Evolutionary conservation across 2,329 filamentous ascomycete species (phyloP).

Genomic region (Mariannaea sp.): DNA sequence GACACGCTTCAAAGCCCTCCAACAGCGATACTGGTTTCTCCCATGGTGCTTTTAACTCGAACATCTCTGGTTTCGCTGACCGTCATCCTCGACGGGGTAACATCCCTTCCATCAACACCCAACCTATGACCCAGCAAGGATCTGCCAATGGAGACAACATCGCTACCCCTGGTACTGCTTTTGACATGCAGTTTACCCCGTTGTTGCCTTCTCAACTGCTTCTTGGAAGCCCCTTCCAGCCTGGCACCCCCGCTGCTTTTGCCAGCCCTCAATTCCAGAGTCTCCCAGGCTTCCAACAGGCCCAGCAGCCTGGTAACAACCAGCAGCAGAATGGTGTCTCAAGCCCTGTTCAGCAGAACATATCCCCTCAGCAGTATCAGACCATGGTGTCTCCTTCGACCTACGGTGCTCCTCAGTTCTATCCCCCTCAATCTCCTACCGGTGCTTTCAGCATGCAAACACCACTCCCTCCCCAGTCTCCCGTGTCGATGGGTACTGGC

Average conservation of each 20-base stretch:
- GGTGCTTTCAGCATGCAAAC: constrained; percentile 67
- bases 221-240: constrained; percentile 94
- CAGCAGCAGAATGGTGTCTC: constrained; percentile 66
- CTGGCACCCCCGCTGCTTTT: constrained; percentile 88
- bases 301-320: constrained; percentile 56
- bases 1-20: constrained; percentile 78
- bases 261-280: constrained; percentile 90
- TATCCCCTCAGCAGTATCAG: constrained; percentile 85
- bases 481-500: constrained; percentile 76
- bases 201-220: constrained; percentile 92
- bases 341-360: constrained; percentile 76
- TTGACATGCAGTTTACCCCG: constrained; percentile 98
- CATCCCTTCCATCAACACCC: constrained; percentile 92
- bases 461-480: constrained; percentile 68
- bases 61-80: constrained; percentile 83
- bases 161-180: constrained; percentile 83
- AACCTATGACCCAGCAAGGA: constrained; percentile 57
- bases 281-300: constrained; percentile 74
- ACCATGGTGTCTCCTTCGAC: constrained; percentile 84
- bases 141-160: constrained; percentile 70
- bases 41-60: constrained; percentile 88
- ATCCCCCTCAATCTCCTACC: constrained; percentile 86
- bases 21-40: constrained; percentile 89
- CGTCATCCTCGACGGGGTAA: constrained; percentile 83
- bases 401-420: constrained; percentile 81